Evolutionary conservation across 2,329 filamentous ascomycete genomes (phyloP), one percentile per base, ranked within the genome.

Genomic region (Penicillium sp.): DNA sequence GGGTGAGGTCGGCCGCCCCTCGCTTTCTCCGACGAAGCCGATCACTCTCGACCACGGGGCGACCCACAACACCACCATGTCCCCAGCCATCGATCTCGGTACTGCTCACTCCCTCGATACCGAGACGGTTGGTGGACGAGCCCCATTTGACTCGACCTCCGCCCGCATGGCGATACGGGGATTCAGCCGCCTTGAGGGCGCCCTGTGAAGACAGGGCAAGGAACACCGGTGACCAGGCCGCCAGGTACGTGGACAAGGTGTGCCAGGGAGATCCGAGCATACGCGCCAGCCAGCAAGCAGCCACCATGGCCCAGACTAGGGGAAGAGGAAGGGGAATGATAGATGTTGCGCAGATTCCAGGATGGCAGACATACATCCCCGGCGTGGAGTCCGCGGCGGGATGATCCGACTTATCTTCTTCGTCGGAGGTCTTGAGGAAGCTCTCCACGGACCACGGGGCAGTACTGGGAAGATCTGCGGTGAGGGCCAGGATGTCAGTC

Each of bases 31-130:
- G 74, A 25, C 75, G 71, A 59, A 73, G 77, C 38, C 73, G 69
- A 55, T 81, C 71, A 46, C 75, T 70, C 3, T 76, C 76, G 39
- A 70, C 60, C 36, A 73, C 68, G 59, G 61, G 65, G 57, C 83
- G 85, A 0, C 75, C 69, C 28, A 79, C 65, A 29, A 70, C 73
- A 3, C 81, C 81, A 39, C 77, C 76, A 64, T 74, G 75, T 0
- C 89, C 90, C 90, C 90, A 96, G 6, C 89, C 88, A 38, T 88
- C 83, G 3, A 95, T 84, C 67, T 95, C 88, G 1, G 90, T 94
- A 60, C 82, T 81, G 68, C 84, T 85, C 4, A 88, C 80, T 35
- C 77, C 73, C 50, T 80, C 77, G 18, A 76, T 70, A 0, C 85
- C 83, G 46, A 70, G 66, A 9, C 78, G 66, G 54, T 84, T 78